These are phyloP conservation scores for Candida takata DNA, from an alignment of 805 yeast genomes.

Conservation along the genomic window DNA sequence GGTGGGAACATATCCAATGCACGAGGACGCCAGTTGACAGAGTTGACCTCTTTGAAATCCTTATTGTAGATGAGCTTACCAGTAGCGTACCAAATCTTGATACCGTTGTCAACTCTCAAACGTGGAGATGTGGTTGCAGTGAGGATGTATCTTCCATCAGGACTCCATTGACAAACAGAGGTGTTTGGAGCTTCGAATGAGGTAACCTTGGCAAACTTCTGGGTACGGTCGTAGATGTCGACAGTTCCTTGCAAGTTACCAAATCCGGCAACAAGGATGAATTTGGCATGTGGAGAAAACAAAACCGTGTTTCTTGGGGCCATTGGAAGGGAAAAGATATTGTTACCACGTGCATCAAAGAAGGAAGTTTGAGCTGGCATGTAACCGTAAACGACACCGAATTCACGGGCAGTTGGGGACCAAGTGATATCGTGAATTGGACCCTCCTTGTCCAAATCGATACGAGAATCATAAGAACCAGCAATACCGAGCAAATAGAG, in stretches of 20 bases:
- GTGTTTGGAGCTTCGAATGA: conserved; percentile 90
- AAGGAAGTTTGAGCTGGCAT: conserved; percentile 97
- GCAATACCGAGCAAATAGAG: conserved; percentile 86
- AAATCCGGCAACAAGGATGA: conserved; percentile 90
- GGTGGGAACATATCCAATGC: conserved; percentile 27
- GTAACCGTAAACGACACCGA: conserved; percentile 94
- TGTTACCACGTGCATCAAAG: conserved; percentile 90
- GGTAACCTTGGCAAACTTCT: conserved; percentile 71
- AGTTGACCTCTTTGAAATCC: conserved; percentile 74
- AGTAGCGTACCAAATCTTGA: conserved; percentile 85
- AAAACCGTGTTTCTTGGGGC: conserved; percentile 84
- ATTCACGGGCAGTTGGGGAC: conserved; percentile 95
- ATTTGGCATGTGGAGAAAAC: conserved; percentile 92
- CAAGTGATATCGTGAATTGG: conserved; percentile 97
- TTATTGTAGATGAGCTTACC: conserved; percentile 75
- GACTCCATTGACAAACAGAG: conserved; percentile 96
- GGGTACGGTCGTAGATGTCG: conserved; percentile 88
- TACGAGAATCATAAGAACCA: conserved; percentile 85
- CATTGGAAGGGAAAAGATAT: conserved; percentile 74
- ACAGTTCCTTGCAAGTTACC: conserved; percentile 97
- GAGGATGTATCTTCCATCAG: conserved; percentile 87
- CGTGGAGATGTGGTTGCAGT: conserved; percentile 98
- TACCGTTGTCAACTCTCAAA: conserved; percentile 92
- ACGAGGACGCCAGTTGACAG: conserved; percentile 79
- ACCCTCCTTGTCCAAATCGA: conserved; percentile 83